Conservation (phyloP, 495 filamentous ascomycete species). For the Oidiodendron maius region DNA sequence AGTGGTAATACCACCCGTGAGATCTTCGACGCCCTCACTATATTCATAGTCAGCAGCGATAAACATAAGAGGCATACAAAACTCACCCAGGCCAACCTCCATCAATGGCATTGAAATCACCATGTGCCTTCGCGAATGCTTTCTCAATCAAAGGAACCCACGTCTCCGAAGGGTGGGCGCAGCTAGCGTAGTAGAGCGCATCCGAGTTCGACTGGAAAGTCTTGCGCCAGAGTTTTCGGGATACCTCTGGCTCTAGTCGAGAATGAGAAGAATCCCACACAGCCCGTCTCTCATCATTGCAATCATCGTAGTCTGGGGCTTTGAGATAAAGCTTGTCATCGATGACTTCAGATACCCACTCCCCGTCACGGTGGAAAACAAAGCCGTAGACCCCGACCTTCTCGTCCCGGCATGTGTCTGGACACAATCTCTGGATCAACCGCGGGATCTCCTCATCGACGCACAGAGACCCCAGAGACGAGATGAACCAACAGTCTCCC, state of each 20-base stretch:
- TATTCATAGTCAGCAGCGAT: background rate
- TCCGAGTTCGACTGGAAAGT: slow-evolving; percentile 61
- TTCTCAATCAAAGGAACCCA: slow-evolving; percentile 93
- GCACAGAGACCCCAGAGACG: slow-evolving; percentile 54
- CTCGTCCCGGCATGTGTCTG: slow-evolving; percentile 57
- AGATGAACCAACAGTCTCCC: slow-evolving; percentile 90
- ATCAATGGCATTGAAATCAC: slow-evolving; percentile 25
- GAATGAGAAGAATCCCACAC: slow-evolving; percentile 64
- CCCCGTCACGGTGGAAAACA: slow-evolving; percentile 86
- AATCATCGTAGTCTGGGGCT: slow-evolving; percentile 77
- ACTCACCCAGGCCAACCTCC: slow-evolving; percentile 12
- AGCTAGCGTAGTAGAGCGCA: slow-evolving; percentile 81
- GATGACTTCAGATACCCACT: slow-evolving; percentile 87
- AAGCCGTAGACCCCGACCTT: slow-evolving; percentile 89
- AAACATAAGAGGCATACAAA: background rate
- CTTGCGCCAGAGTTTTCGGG: slow-evolving; percentile 61
- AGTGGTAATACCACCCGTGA: slow-evolving; percentile 83
- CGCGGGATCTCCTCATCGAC: slow-evolving; percentile 73
- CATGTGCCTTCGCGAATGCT: slow-evolving; percentile 35
- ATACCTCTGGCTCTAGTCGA: slow-evolving; percentile 53
- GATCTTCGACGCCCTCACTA: slow-evolving; percentile 83
- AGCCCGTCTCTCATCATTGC: slow-evolving; percentile 46
- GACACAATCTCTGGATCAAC: slow-evolving; percentile 75
- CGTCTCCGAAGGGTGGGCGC: slow-evolving; percentile 78
- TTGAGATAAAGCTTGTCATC: slow-evolving; percentile 74